Percentiles rank a stretch among this genome's conserved stretches.
Evolutionary conservation across 352 stramenopile genomes (phyloP).

Genomic region (Phytopythium sindhum): DNA sequence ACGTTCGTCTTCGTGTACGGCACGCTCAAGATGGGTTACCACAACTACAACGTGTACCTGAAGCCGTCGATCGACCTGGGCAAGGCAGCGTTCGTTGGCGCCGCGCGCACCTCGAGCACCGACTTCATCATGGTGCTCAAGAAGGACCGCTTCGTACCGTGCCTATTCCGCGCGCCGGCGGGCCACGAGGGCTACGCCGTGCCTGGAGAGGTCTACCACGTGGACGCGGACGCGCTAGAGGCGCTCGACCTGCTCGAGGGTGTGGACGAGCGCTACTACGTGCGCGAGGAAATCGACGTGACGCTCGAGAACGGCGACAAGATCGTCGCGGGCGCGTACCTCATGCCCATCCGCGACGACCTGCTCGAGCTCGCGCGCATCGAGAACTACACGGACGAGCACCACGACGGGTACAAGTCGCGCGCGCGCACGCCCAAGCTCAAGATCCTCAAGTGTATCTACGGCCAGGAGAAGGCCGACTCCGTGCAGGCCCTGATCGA

Average conservation of each 20-base stretch:
- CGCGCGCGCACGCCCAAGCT: conserved; percentile 37
- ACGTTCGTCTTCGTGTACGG: conserved; percentile 74
- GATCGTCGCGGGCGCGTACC: conserved; percentile 45
- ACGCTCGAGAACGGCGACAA: conserved; percentile 42
- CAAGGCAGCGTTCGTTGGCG: conserved; percentile 53
- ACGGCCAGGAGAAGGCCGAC: conserved; percentile 31
- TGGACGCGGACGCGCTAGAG: conserved; percentile 47
- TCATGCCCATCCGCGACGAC: conserved; percentile 52
- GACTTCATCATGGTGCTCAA: conserved; percentile 62
- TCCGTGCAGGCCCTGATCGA: conserved; percentile 39
- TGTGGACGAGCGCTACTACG: conserved; percentile 64
- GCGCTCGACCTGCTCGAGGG: conserved; percentile 75
- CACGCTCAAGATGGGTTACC: conserved; percentile 67
- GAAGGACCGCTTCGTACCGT: conserved; percentile 53
- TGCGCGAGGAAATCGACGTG: conserved; percentile 59
- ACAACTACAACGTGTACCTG: conserved; percentile 75
- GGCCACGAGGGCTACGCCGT: conserved; percentile 35
- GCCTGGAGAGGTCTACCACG: conserved; percentile 58
- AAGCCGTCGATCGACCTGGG: conserved; percentile 30
- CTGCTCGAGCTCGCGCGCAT: conserved; percentile 48
- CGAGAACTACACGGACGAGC: conserved; percentile 43
- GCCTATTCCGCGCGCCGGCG: conserved; percentile 37
- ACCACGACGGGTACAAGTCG: conserved; percentile 47
- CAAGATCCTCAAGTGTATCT: conserved; percentile 58
- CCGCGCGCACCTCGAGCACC: conserved; percentile 31